Conservation (phyloP, 805 yeast genomes). For the Wickerhamomyces ciferrii region DNA sequence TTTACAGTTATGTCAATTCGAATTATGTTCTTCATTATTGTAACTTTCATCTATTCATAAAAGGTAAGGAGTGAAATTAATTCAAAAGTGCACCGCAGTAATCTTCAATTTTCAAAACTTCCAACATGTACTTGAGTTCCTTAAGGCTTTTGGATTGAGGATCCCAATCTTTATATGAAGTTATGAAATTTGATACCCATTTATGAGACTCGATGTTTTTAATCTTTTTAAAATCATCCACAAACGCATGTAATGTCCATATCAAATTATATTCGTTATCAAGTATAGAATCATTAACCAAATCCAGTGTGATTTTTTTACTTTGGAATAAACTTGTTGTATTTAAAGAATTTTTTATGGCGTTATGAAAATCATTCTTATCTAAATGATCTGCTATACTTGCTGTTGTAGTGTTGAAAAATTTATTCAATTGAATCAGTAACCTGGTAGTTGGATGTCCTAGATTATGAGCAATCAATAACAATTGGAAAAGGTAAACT, state of each 20-base stretch:
- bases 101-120: slow-evolving; percentile 20
- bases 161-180: slow-evolving; percentile 12
- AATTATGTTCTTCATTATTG: not conserved
- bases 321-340: slow-evolving; percentile 18
- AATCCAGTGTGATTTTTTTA: not conserved
- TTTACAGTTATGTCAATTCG: not conserved
- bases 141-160: slow-evolving; percentile 10
- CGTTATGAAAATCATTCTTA: slow-evolving; percentile 19
- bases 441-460: slow-evolving; percentile 41
- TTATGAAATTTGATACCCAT: slow-evolving; percentile 4
- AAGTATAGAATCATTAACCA: slow-evolving; percentile 11
- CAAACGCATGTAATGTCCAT: slow-evolving; percentile 36
- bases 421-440: slow-evolving; percentile 37
- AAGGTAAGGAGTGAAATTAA: not conserved
- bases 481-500: slow-evolving; percentile 35
- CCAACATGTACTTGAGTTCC: slow-evolving; percentile 19
- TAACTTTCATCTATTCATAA: not conserved
- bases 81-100: slow-evolving; percentile 11
- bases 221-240: slow-evolving; percentile 26
- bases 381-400: slow-evolving; percentile 19
- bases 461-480: slow-evolving; percentile 44
- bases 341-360: slow-evolving; percentile 21
- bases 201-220: slow-evolving; percentile 25
- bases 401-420: slow-evolving; percentile 31
- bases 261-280: slow-evolving; percentile 33